phyloP scores from a whole-genome alignment of 2,329 filamentous ascomycete species.

The Colletotrichum sp. region DNA sequence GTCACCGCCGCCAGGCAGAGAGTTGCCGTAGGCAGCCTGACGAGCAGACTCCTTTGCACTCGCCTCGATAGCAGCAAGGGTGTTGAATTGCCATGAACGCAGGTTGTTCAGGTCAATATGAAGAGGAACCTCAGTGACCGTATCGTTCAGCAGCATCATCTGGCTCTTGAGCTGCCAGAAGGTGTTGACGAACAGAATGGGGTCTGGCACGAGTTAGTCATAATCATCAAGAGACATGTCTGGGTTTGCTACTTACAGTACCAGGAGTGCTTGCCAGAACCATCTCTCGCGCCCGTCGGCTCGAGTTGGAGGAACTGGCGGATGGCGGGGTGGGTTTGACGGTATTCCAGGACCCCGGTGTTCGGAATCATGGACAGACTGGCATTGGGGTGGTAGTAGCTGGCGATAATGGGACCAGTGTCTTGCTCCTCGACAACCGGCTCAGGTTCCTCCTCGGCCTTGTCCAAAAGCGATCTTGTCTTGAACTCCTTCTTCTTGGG shows the following conservation, averaged over 20 bases:
- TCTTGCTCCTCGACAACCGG: slow-evolving; percentile 57
- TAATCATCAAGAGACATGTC: neutral
- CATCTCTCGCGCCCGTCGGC: slow-evolving; percentile 80
- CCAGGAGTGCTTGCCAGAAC: slow-evolving; percentile 86
- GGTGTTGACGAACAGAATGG: slow-evolving; percentile 89
- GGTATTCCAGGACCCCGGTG: slow-evolving; percentile 72
- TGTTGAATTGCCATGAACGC: slow-evolving; percentile 86
- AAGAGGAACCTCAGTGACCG: slow-evolving; percentile 80
- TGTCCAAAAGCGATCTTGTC: slow-evolving; percentile 82
- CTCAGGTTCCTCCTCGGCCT: slow-evolving; percentile 52
- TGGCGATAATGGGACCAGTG: slow-evolving; percentile 74
- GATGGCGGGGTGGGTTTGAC: slow-evolving; percentile 72
- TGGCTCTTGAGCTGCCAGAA: slow-evolving; percentile 96
- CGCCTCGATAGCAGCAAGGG: slow-evolving; percentile 84
- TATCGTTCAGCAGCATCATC: slow-evolving; percentile 92
- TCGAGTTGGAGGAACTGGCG: slow-evolving; percentile 83
- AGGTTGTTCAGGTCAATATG: slow-evolving; percentile 85
- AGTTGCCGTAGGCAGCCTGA: slow-evolving; percentile 76
- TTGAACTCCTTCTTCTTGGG: slow-evolving; percentile 90
- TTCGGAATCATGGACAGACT: slow-evolving; percentile 88
- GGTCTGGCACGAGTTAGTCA: slow-evolving; percentile 49
- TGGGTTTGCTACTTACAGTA: slow-evolving; percentile 61
- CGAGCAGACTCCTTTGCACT: slow-evolving; percentile 84
- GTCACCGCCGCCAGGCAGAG: slow-evolving; percentile 79
- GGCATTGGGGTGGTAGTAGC: slow-evolving; percentile 95